A percentile compares a stretch with the other conserved stretches of the same genome.
These are phyloP conservation scores for Protomyces inundatus DNA, from an alignment of 1,139 yeast species.

Conservation along the genomic window DNA sequence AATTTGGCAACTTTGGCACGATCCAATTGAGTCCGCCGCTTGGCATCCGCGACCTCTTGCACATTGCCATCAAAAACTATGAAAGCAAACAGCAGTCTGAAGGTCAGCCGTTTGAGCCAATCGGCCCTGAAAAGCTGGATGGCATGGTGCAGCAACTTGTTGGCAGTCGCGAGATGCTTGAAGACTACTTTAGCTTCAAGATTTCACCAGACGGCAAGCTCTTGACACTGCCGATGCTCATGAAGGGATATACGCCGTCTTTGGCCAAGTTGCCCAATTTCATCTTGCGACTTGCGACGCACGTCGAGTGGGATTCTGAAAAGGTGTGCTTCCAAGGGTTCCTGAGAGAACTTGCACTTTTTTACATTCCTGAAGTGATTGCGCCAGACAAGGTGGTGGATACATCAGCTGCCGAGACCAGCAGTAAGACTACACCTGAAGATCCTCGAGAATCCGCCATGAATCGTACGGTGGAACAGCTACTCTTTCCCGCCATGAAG, in stretches of 20 bases:
- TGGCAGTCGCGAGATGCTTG: constrained; percentile 66
- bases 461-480: constrained; percentile 48
- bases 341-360: constrained; percentile 60
- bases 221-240: constrained; percentile 58
- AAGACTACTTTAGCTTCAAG: constrained; percentile 66
- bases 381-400: not conserved
- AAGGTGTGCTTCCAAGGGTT: constrained; percentile 60
- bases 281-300: constrained; percentile 54
- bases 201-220: constrained; percentile 43
- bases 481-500: constrained; percentile 63
- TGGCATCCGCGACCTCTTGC: constrained; percentile 38
- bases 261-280: constrained; percentile 62
- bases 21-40: constrained; percentile 44
- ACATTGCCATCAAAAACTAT: constrained; percentile 35
- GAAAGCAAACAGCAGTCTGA: not conserved
- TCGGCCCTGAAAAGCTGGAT: not conserved
- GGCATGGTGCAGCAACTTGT: constrained; percentile 37
- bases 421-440: not conserved
- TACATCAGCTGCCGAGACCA: not conserved
- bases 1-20: constrained; percentile 77
- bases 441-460: constrained; percentile 33
- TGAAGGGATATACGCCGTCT: constrained; percentile 60
- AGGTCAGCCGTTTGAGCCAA: not conserved
- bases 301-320: constrained; percentile 63
- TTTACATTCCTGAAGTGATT: constrained; percentile 63